These are phyloP conservation scores for Rusavskia elegans DNA, from an alignment of 495 filamentous ascomycete genomes.

Conservation along the genomic window DNA sequence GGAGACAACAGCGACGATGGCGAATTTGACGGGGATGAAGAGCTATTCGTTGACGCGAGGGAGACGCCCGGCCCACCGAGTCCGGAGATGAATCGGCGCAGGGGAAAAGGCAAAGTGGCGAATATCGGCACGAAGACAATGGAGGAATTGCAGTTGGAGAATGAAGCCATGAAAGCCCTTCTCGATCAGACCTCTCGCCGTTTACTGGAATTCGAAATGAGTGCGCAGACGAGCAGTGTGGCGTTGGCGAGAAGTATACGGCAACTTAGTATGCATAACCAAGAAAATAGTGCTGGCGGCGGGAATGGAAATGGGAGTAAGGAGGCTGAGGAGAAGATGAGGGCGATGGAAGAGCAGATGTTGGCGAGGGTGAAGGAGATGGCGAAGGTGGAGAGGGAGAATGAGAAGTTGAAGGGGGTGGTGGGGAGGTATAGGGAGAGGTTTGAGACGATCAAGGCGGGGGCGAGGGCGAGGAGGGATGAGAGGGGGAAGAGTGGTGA, in stretches of 20 bases:
- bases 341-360: conserved; percentile 41
- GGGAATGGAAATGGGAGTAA: conserved; percentile 24
- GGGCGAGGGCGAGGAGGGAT: conserved; percentile 51
- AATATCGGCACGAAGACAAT: conserved; percentile 34
- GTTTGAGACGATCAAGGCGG: conserved; percentile 76
- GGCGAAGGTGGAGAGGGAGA: conserved; percentile 42
- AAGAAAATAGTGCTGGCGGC: conserved; percentile 18
- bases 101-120: conserved; percentile 5
- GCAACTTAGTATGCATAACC: conserved; percentile 28
- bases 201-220: conserved; percentile 72
- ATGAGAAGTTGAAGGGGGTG: conserved; percentile 50
- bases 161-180: conserved; percentile 53
- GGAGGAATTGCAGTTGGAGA: conserved; percentile 75
- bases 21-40: conserved; percentile 43
- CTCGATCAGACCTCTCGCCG: conserved; percentile 65
- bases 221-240: conserved; percentile 63
- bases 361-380: conserved; percentile 32
- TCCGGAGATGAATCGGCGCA: conserved; percentile 26
- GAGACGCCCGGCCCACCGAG: conserved; percentile 41
- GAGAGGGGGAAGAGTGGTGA: conserved; percentile 18
- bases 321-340: conserved; percentile 28
- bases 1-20: conserved; percentile 19
- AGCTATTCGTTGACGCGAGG: conserved; percentile 76
- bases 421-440: conserved; percentile 55
- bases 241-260: conserved; percentile 68